Evolutionary conservation across 306 rosid species (phyloP), one percentile per base, ranked within the genome.

Genomic region (apple (Malus domestica)): DNA sequence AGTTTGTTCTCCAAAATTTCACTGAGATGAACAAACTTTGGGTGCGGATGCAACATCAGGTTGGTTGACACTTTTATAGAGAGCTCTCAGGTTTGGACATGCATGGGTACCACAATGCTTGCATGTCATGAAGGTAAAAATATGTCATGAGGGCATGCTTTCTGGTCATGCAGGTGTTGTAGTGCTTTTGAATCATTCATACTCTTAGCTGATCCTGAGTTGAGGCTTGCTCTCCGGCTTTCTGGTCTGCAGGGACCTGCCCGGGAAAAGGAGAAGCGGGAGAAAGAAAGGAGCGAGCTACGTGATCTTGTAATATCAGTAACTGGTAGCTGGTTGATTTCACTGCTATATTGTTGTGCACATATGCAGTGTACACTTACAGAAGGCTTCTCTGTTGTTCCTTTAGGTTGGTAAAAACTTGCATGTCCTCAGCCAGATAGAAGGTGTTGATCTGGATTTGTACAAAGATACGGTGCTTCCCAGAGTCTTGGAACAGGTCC

Each of bases 221-320:
- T 93, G 97, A 91, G 97, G 96, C 89, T 91, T 93, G 97, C 93
- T 91, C 84, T 91, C 92, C 96, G 96, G 93, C 88, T 93, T 93
- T 93, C 90, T 93, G 93, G 97, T 91, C 94, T 93, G 98, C 97
- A 91, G 98, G 98, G 98, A 69, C 94, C 97, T 90, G 90, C 91
- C 91, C 87, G 96, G 83, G 97, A 90, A 57, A 93, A 91, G 92
- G 98, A 93, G 90, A 93, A 85, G 82, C 96, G 91, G 86, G 98
- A 93, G 90, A 93, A 91, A 87, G 98, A 93, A 82, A 87, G 98
- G 90, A 90, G 85, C 75, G 97, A 93, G 90, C 97, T 93, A 76
- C 97, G 97, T 6, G 98, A 93, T 88, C 98, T 93, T 86, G 98
- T 93, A 93, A 91, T 87, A 80, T 81, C 84, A 72, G 81, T 84